Base-by-base conservation (phyloP, 78 protist genomes). In the Bodo saltans region DNA sequence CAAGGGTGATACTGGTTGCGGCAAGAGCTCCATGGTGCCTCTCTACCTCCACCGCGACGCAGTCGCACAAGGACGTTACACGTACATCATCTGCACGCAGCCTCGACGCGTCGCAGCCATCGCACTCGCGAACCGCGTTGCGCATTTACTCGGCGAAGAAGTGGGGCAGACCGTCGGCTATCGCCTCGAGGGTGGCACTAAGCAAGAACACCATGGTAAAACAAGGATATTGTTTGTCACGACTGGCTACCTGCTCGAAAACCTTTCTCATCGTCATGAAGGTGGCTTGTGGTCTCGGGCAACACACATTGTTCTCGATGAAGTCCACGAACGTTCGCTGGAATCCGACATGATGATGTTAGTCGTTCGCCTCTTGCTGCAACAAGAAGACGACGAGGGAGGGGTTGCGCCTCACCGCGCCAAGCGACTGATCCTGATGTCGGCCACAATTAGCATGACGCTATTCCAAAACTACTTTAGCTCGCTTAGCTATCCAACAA, bases 71-170 rank as follows among this genome's bases (percentile, higher is more conserved):
- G n/a, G n/a, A n/a, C n/a, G n/a, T n/a, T n/a, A n/a, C n/a, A n/a
- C n/a, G n/a, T n/a, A n/a, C n/a, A n/a, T n/a, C n/a, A n/a, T n/a
- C n/a, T n/a, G n/a, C n/a, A n/a, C n/a, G n/a, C n/a, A n/a, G n/a
- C n/a, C n/a, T 3, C 85, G 98, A 39, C 86, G 98, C 34, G 78
- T 96, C 29, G 89, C 97, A 3, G 96, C 97, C 0, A 82, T 91
- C 38, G 68, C 93, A 11, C 85, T 96, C 0, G 96, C 98, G 23
- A 85, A 79, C 80, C 85, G 97, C 30, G 97, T 95, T 12, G 88
- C 96, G 11, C 52, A 28, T 21, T 95, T 94, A 85, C 83, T 94
- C 69, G 60, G 83, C 74, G 90, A 87, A 39, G 47, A 42, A 3
- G 11, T 88, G 35, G 94, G 93, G 41, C 26, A 4, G 40, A 3